A percentile compares a stretch with the other conserved stretches of the same genome.
Evolutionary conservation across 169 alveolate species (phyloP).

Genomic region (Eimeria tenella): DNA sequence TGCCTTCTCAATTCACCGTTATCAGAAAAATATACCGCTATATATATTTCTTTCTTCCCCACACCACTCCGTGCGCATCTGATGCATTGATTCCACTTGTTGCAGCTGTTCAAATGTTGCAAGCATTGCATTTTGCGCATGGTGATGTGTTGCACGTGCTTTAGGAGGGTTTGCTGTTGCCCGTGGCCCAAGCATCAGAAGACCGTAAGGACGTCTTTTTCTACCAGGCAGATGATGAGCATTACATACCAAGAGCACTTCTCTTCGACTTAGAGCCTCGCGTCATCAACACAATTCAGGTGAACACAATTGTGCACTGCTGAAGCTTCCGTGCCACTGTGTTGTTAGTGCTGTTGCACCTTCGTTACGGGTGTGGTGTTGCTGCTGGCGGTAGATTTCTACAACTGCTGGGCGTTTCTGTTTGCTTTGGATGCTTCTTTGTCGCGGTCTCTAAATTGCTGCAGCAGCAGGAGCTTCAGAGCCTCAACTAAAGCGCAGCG

Average conservation of each 20-base stretch:
- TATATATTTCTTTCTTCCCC: no score
- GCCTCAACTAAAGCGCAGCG: no score
- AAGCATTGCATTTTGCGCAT: no score
- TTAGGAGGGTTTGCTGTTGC: constrained; percentile 58
- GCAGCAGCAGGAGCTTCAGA: no score
- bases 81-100: no score
- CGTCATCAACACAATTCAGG: constrained; percentile 87
- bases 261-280: constrained; percentile 99
- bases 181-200: constrained; percentile 87
- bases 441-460: not conserved
- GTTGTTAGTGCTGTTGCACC: not conserved
- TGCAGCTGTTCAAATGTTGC: no score
- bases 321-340: not conserved
- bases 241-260: constrained; percentile 95
- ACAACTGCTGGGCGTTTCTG: not conserved
- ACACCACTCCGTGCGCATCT: no score
- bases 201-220: constrained; percentile 99
- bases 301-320: not conserved
- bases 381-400: not conserved
- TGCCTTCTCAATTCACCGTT: no score
- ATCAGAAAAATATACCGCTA: no score
- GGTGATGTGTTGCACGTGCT: not conserved
- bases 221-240: constrained; percentile 96
- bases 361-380: not conserved
- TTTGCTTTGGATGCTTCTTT: not conserved